These are phyloP conservation scores for Scortechinia acanthostroma DNA, from an alignment of 2,329 filamentous ascomycete genomes.

Conservation along the genomic window DNA sequence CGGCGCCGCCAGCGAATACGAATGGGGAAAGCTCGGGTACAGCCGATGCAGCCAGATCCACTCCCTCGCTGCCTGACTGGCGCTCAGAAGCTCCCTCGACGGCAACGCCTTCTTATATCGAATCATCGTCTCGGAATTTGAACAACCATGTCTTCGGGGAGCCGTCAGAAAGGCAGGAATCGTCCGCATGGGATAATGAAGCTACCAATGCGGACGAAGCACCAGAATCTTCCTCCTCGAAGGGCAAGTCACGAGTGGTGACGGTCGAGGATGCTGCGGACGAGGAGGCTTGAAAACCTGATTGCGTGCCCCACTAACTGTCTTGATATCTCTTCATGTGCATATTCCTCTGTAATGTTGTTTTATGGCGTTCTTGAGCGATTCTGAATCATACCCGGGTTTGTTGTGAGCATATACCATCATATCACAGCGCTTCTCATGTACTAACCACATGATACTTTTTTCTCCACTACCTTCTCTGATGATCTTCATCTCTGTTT, in stretches of 20 bases:
- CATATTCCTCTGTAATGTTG: background rate
- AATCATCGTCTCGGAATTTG: too few relatives aligned
- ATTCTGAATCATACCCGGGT: constrained; percentile 1
- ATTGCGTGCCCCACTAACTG: background rate
- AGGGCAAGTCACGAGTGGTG: constrained; percentile 34
- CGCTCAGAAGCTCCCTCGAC: too few relatives aligned
- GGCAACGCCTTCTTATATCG: too few relatives aligned
- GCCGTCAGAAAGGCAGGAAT: too few relatives aligned
- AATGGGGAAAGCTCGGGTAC: too few relatives aligned
- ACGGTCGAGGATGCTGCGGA: constrained; percentile 36
- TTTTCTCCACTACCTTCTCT: too few relatives aligned
- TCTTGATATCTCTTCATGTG: background rate
- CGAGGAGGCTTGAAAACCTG: constrained; percentile 13
- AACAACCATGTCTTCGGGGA: too few relatives aligned
- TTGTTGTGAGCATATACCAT: background rate
- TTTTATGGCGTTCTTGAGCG: background rate
- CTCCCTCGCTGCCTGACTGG: too few relatives aligned
- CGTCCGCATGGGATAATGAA: too few relatives aligned
- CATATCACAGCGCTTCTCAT: background rate
- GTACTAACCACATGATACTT: too few relatives aligned
- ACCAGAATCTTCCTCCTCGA: constrained; percentile 13
- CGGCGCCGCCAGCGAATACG: constrained; percentile 7
- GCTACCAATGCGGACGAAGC: constrained; percentile 8
- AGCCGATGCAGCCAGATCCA: too few relatives aligned
- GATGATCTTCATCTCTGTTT: too few relatives aligned